Evolutionary conservation across 2,329 filamentous ascomycete genomes (phyloP).

Genomic region (Colletotrichum lini): DNA sequence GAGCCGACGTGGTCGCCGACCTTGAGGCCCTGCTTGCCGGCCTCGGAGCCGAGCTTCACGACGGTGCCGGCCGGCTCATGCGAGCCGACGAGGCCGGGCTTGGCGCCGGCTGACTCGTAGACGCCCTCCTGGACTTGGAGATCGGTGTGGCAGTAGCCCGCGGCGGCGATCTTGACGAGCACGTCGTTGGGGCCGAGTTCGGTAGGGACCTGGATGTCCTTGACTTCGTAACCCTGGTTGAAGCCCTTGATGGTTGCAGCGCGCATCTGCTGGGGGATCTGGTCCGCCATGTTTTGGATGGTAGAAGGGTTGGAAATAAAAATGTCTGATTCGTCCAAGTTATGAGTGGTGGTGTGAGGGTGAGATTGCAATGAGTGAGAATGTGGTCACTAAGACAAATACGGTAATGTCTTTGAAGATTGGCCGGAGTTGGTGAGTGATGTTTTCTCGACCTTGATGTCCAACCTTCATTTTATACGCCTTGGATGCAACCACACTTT

Average conservation of each 20-base stretch:
- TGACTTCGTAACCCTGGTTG: constrained; percentile 37
- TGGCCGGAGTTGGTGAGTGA: background rate
- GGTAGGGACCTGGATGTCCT: constrained; percentile 40
- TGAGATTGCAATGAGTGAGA: background rate
- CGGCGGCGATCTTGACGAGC: constrained; percentile 43
- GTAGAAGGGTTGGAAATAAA: too few relatives aligned
- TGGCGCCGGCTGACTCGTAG: constrained; percentile 44
- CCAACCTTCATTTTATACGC: background rate
- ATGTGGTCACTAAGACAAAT: background rate
- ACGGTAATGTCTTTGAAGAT: background rate
- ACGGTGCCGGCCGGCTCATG: constrained; percentile 78
- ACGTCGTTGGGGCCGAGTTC: constrained; percentile 41
- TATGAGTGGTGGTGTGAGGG: background rate
- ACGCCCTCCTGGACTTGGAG: constrained; percentile 40
- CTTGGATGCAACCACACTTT: background rate
- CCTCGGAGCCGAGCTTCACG: constrained; percentile 66
- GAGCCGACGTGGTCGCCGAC: constrained; percentile 70
- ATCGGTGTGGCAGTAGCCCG: constrained; percentile 45
- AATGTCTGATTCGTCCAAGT: background rate
- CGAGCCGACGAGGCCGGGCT: constrained; percentile 53
- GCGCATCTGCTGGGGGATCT: constrained; percentile 49
- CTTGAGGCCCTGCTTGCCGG: constrained; percentile 46
- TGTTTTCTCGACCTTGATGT: background rate
- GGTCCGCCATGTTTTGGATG: constrained; percentile 10
- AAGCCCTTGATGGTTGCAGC: constrained; percentile 49